Evolutionary conservation across 2,329 filamentous ascomycete genomes (phyloP), one percentile per base, ranked within the genome.

Genomic region (Pseudopyricularia javanii): DNA sequence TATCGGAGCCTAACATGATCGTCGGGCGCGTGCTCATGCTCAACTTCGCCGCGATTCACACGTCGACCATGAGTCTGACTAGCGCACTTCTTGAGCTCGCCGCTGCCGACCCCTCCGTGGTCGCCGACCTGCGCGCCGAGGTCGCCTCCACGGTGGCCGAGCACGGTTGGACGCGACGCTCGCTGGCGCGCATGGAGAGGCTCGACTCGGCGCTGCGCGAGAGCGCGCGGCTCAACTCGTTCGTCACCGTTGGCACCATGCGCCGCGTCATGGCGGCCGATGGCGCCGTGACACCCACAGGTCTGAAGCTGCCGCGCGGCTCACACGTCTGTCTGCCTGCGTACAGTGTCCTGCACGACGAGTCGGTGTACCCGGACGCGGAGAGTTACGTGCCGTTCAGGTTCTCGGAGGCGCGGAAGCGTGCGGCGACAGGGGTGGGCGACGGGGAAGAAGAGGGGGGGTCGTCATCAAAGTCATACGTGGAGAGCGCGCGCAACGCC

Each of bases 51-150:
- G 62, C 68, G 8, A 68, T 71, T 28, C 67, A 69, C 54, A 70
- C 69, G 2, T 68, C 66, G 3, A 62, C 65, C n/a, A 63, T 66
- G 49, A 55, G 64, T 32, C 56, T 66, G 6, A 67, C 66, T 2
- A 70, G 56, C 56, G 68, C 35, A 8, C 57, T 79, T 34, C 68
- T 70, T 34, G 73, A 78, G 54, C 63, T 79, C 1, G 65, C 64
- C 2, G 47, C 68, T 62, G 24, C 70, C n/a, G 47, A 60, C 76
- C 26, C 67, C 74, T 2, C 61, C 67, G 17, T 74, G 76, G 59
- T 71, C 73, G 47, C 47, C 17, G 47, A 30, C 14, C 47, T 49
- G 6, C 47, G 47, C 11, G 28, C 28, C 47, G 47, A 49, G 47
- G 8, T 33, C 26, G 54, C 60, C 12, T 43, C 53, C 14, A 63